Base-by-base conservation (phyloP, 257 asterid genomes). In the Fraxinus anomala region DNA sequence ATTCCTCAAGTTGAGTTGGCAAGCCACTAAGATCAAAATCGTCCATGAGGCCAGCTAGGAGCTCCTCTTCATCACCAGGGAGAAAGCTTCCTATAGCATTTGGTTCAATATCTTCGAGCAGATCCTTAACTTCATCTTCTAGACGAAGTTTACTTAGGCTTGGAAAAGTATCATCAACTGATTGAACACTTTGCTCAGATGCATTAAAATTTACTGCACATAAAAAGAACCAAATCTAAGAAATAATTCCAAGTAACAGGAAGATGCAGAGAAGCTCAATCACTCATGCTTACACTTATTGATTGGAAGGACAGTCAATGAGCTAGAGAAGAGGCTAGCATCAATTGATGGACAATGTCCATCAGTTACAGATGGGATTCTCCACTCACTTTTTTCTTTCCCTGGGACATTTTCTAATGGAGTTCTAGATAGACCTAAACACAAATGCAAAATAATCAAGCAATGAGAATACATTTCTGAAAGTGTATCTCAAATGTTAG, bases 11-110 rank as follows among this genome's bases (percentile, higher is more conserved):
- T 69, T 93, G 97, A 84, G 97, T 88, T 26, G 99, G 99, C 86
- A 96, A 86, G 36, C 91, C 97, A 70, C 85, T 85, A 70, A 92
- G 95, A 74, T 93, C 97, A 81, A 93, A 93, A 81, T 92, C 99
- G 80, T 93, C 97, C 86, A 86, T 82, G 67, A 93, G 81, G 49
- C 99, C 99, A 76, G 98, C 97, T 49, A 96, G 85, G 76, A 96
- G 91, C 83, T 93, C 99, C 31, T 89, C 94, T 86, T 95, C 99
- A 75, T 96, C 93, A 40, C 90, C 99, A 26, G 99, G 99, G 70
- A 96, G 97, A 81, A 93, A 87, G 80, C 76, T 83, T 68, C 91
- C 89, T 31, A 72, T 68, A 17, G 69, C 73, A 83, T 79, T 81
- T 31, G 89, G 87, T 70, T 86, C 89, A 37, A 80, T 82, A 74